These are phyloP conservation scores for Salvia splendens DNA, from an alignment of 257 asterid species.

Conservation along the genomic window DNA sequence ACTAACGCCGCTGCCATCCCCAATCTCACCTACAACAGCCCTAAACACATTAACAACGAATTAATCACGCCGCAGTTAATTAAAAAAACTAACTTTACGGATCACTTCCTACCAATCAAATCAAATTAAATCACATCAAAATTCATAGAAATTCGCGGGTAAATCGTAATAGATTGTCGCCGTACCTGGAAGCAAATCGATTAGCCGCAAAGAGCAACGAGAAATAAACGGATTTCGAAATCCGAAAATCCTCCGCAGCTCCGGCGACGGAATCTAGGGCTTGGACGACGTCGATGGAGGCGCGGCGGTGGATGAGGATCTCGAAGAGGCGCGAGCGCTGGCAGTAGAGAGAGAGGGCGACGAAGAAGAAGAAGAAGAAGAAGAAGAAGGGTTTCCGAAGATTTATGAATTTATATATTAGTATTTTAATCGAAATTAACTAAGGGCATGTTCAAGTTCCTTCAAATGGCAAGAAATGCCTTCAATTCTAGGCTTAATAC, in stretches of 20 bases:
- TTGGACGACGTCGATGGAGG: constrained; percentile 30
- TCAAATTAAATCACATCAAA: neutral
- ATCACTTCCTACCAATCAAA: constrained; percentile 20
- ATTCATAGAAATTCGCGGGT: neutral
- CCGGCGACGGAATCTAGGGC: constrained; percentile 52
- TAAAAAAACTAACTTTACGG: constrained; percentile 21
- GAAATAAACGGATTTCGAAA: constrained; percentile 39
- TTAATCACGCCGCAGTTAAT: too few species aligned
- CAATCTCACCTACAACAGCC: constrained; percentile 43
- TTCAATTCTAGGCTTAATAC: too few species aligned
- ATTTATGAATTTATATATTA: constrained; percentile 27
- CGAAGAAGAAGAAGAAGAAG: neutral
- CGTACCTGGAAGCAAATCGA: constrained; percentile 53
- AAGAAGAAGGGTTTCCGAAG: constrained; percentile 33
- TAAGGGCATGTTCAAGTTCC: too few species aligned
- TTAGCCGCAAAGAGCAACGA: constrained; percentile 27
- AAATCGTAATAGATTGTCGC: constrained; percentile 30
- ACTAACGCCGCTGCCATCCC: constrained; percentile 57
- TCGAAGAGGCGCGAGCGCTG: constrained; percentile 39
- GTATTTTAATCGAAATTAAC: too few species aligned
- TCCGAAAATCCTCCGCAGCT: constrained; percentile 27
- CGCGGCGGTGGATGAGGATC: constrained; percentile 48
- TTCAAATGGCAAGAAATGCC: too few species aligned
- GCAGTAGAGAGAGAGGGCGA: neutral
- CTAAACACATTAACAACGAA: constrained; percentile 30